Conservation (phyloP, 2,329 filamentous ascomycete genomes). For the Magnaporthiopsis rhizophila region DNA sequence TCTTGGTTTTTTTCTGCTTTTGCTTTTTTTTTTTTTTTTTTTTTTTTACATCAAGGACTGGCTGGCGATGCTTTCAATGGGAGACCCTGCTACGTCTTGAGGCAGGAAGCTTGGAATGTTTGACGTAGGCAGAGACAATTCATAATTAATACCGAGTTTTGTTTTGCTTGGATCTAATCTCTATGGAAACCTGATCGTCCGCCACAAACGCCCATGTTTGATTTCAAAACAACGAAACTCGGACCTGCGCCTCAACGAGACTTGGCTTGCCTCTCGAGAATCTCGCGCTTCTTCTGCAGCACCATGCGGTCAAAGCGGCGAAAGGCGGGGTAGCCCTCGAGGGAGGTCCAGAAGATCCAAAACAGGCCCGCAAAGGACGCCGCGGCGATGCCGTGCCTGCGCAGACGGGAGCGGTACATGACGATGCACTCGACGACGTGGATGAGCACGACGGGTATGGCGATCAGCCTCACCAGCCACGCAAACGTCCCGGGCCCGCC, state of each 20-base stretch:
- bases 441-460: constrained; percentile 50
- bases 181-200: no score
- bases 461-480: constrained; percentile 50
- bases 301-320: constrained; percentile 36
- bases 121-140: neutral
- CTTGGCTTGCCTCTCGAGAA: constrained; percentile 3
- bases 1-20: neutral
- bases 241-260: neutral
- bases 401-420: constrained; percentile 40
- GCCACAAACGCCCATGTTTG: no score
- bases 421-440: constrained; percentile 55
- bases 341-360: constrained; percentile 44
- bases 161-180: neutral
- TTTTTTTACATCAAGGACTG: neutral
- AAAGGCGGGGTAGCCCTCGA: constrained; percentile 46
- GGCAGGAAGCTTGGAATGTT: neutral
- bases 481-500: constrained; percentile 50
- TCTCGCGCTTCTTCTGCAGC: constrained; percentile 4
- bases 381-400: constrained; percentile 37
- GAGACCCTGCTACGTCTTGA: neutral
- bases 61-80: neutral
- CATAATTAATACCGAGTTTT: neutral
- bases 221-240: neutral
- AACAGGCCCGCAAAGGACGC: constrained; percentile 42
- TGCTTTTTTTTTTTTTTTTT: neutral